Percentiles rank a stretch among this genome's conserved stretches.
These are phyloP conservation scores for Peronospora farinosa DNA, from an alignment of 352 stramenopile species.

Conservation along the genomic window DNA sequence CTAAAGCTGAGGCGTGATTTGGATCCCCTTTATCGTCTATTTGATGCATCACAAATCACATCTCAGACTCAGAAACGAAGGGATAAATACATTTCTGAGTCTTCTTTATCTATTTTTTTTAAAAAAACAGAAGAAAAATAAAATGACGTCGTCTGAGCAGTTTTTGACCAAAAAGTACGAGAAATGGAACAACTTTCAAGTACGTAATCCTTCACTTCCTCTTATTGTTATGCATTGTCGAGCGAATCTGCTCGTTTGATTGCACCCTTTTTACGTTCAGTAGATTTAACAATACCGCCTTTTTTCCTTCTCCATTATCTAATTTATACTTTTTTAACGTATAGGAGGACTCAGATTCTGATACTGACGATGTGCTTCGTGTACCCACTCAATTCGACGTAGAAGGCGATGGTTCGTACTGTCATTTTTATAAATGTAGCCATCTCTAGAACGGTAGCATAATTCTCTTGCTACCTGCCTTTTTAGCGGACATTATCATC, in stretches of 20 bases:
- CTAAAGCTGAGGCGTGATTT: background rate
- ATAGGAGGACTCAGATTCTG: constrained; percentile 61
- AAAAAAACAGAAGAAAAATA: constrained; percentile 2
- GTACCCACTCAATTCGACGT: constrained; percentile 78
- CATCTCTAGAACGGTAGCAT: background rate
- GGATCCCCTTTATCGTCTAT: no score
- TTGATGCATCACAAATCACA: background rate
- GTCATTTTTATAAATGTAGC: constrained; percentile 1
- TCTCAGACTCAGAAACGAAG: constrained; percentile 6
- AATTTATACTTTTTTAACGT: background rate
- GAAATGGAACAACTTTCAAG: constrained; percentile 85
- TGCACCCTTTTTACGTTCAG: background rate
- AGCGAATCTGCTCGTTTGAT: background rate
- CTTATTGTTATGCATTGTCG: background rate
- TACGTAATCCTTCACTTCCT: constrained; percentile 11
- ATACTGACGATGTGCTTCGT: constrained; percentile 45
- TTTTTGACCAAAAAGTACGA: constrained; percentile 86
- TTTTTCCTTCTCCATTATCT: background rate
- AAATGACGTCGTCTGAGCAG: constrained; percentile 47
- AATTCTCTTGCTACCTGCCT: no score
- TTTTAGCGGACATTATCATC: constrained; percentile 66
- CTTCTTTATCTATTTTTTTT: no score
- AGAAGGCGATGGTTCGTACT: constrained; percentile 60
- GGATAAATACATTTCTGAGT: constrained; percentile 4
- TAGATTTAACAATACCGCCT: constrained; percentile 3